These are phyloP conservation scores for Hypomontagnella monticulosa DNA, from an alignment of 495 filamentous ascomycete genomes.

Conservation along the genomic window DNA sequence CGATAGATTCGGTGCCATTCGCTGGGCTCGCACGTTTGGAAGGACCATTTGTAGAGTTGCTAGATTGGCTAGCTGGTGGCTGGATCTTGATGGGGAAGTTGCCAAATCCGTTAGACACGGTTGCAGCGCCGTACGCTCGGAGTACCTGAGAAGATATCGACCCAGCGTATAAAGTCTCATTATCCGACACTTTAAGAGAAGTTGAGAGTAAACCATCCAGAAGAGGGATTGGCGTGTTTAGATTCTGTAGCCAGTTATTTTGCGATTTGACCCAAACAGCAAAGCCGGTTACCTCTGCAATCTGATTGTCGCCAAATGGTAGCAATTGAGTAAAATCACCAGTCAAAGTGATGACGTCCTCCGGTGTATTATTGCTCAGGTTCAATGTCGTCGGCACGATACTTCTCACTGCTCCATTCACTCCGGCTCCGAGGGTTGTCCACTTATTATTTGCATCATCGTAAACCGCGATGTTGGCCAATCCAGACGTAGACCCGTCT, in stretches of 20 bases:
- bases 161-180: slow-evolving; percentile 77
- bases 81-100: slow-evolving; percentile 71
- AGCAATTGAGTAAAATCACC: slow-evolving; percentile 80
- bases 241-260: slow-evolving; percentile 87
- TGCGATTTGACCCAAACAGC: slow-evolving; percentile 94
- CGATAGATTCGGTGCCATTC: slow-evolving; percentile 52
- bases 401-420: slow-evolving; percentile 78
- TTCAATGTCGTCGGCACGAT: slow-evolving; percentile 85
- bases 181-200: slow-evolving; percentile 66
- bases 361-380: slow-evolving; percentile 72
- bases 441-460: slow-evolving; percentile 73
- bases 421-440: slow-evolving; percentile 83
- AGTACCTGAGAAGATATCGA: slow-evolving; percentile 76
- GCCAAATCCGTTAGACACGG: slow-evolving; percentile 63
- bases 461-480: slow-evolving; percentile 81
- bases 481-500: slow-evolving; percentile 63
- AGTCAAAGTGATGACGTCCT: slow-evolving; percentile 79
- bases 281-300: slow-evolving; percentile 74
- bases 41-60: slow-evolving; percentile 40
- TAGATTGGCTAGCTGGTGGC: slow-evolving; percentile 46
- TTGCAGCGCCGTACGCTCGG: slow-evolving; percentile 73
- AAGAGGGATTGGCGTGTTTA: slow-evolving; percentile 70
- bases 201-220: slow-evolving; percentile 78
- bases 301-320: slow-evolving; percentile 68
- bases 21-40: slow-evolving; percentile 66